phyloP scores from a whole-genome alignment of 2,329 filamentous ascomycete species.

The Fonsecaea multimorphosa region DNA sequence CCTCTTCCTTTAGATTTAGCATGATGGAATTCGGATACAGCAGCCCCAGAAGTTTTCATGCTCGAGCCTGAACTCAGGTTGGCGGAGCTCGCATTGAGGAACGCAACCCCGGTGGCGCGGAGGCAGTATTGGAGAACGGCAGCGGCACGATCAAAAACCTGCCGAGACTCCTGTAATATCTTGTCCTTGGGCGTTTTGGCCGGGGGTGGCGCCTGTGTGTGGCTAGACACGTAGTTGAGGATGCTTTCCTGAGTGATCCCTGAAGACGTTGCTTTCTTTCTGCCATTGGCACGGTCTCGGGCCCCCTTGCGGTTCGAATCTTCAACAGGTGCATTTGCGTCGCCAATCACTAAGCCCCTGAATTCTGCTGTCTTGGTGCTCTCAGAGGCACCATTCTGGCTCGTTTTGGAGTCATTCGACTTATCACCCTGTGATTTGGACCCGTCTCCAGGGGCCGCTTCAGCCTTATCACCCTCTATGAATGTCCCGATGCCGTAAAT shows the following conservation, averaged over 20 bases:
- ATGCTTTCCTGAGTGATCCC: not conserved
- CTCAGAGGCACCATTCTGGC: not conserved
- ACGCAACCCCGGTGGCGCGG: conserved; percentile 49
- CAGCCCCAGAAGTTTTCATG: conserved; percentile 19
- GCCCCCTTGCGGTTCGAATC: not conserved
- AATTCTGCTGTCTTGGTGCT: conserved; percentile 5
- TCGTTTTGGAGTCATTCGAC: not conserved
- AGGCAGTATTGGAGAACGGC: conserved; percentile 53
- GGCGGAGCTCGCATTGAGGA: conserved; percentile 41
- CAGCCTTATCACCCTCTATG: conserved; percentile 51
- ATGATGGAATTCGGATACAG: conserved; percentile 24
- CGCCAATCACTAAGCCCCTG: conserved; percentile 19
- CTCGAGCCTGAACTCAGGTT: conserved; percentile 32
- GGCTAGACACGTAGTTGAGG: not conserved
- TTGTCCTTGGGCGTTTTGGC: conserved; percentile 11
- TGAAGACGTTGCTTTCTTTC: not conserved
- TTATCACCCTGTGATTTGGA: not conserved
- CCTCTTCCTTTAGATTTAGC: not conserved
- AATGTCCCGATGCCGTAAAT: conserved; percentile 62
- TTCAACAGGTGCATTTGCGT: conserved; percentile 15
- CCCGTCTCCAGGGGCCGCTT: not conserved
- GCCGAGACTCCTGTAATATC: conserved; percentile 15
- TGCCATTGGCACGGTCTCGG: not conserved
- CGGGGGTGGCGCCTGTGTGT: not conserved
- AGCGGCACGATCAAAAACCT: conserved; percentile 54